Base-by-base conservation (phyloP, 2,329 filamentous ascomycete genomes). In the Volutella citrinella region DNA sequence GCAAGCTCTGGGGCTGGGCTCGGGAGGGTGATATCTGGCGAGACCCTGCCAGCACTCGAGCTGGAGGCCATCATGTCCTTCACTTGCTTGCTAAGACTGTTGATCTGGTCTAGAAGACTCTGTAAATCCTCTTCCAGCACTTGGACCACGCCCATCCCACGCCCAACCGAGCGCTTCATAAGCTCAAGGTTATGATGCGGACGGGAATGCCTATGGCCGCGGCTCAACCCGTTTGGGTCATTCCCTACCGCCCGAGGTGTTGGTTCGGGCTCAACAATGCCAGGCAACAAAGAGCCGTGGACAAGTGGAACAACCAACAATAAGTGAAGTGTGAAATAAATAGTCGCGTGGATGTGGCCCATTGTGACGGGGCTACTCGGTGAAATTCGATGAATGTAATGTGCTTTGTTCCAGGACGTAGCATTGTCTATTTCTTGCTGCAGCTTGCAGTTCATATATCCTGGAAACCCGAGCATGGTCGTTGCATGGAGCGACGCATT, bases 401-500 rank as follows among this genome's bases (percentile, higher is more conserved):
- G n/a, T n/a, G n/a, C n/a, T n/a, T n/a, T n/a, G n/a, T n/a, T n/a
- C n/a, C n/a, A n/a, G n/a, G n/a, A n/a, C n/a, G n/a, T n/a, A n/a
- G n/a, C n/a, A n/a, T n/a, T n/a, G n/a, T n/a, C n/a, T n/a, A n/a
- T n/a, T n/a, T n/a, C n/a, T n/a, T n/a, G n/a, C n/a, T n/a, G n/a
- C n/a, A n/a, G n/a, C n/a, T n/a, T n/a, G n/a, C n/a, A n/a, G n/a
- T n/a, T n/a, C n/a, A 22, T 22, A 22, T 22, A 22, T 12, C 12
- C 20, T 22, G 12, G 20, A 12, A 22, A 12, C 32, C 26, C 25
- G 19, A 17, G 25, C 12, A 14, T 33, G 27, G 20, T 18, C 24
- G 56, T 57, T 42, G 49, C 38, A 41, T 27, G 50, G 52, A 59
- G 56, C 52, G 55, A 57, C 52, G 39, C 58, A 60, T 61, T 60